phyloP scores from a whole-genome alignment of 495 filamentous ascomycete genomes.

The Aspergillus campestris region DNA sequence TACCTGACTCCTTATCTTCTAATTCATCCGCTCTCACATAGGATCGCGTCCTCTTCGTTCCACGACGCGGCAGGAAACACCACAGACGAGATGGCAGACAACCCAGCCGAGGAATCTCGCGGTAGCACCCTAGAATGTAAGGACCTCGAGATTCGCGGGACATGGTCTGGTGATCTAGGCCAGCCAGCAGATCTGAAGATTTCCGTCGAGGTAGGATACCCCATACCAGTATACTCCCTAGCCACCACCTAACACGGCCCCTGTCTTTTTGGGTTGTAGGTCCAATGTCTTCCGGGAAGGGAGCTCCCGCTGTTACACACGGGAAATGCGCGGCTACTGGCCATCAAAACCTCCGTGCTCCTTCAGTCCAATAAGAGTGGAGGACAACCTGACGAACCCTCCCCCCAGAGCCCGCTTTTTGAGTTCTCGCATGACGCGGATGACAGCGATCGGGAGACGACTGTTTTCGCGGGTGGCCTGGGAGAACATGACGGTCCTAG shows the following conservation, averaged over 20 bases:
- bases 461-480: too few species aligned
- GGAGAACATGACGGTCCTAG: background rate
- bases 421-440: slow-evolving; percentile 5
- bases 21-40: background rate
- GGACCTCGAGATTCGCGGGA: slow-evolving; percentile 25
- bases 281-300: slow-evolving; percentile 6
- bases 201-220: slow-evolving; percentile 22
- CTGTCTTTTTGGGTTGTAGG: slow-evolving; percentile 1
- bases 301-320: too few species aligned
- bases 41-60: too few species aligned
- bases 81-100: background rate
- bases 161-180: slow-evolving; percentile 23
- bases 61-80: background rate
- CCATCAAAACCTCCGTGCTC: slow-evolving; percentile 4
- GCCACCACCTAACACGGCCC: too few species aligned
- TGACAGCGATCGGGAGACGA: background rate
- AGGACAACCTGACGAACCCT: background rate
- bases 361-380: background rate
- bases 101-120: background rate
- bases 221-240: too few species aligned
- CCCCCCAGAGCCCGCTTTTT: slow-evolving; percentile 16
- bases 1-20: background rate
- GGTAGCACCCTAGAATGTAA: slow-evolving; percentile 11
- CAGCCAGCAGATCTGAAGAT: slow-evolving; percentile 22
- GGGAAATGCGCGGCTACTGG: slow-evolving; percentile 8